Base-by-base conservation (phyloP, 441 rosid species). In the Erodium moschatum region DNA sequence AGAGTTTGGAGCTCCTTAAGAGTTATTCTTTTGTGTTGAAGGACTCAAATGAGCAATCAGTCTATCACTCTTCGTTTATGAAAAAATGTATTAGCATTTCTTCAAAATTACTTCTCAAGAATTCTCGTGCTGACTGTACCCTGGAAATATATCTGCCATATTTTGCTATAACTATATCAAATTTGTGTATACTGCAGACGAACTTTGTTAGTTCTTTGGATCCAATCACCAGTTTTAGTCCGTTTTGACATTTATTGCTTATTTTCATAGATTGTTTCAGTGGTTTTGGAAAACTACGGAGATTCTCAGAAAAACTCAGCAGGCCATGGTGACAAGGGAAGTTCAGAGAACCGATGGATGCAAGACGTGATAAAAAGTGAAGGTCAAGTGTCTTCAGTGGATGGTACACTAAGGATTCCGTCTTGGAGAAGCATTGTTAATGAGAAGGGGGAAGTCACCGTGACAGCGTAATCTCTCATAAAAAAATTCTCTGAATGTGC, bases 261-360 rank as follows among this genome's bases (percentile, higher is more conserved):
- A 70, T 70, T 66, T 67, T 40, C 68, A 80, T 84, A 95, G 99
- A 81, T 95, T 79, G 95, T 92, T 76, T 75, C 91, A 66, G 95
- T 83, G 68, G 90, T 90, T 67, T 79, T 95, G 84, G 97, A 95
- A 82, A 95, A 90, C 67, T 95, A 87, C 73, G 82, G 80, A 70
- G 73, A 79, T 61, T 70, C 69, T 11, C 67, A 73, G 69, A 82
- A 79, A 81, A 79, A 16, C 69, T 46, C 69, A 21, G 0, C 42
- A 38, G 42, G 42, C 42, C 8, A 6, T 0, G 42, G 64, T 60
- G 65, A 24, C 65, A 61, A 81, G 74, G 82, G 80, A 77, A 81
- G 76, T 75, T 75, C 71, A 73, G 81, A 80, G 66, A 84, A 77
- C 75, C 81, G 80, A 66, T 91, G 91, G 95, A 88, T 85, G 79